Evolutionary conservation across 306 rosid genomes (phyloP), one percentile per base, ranked within the genome.

Genomic region (Cicer judaicum): DNA sequence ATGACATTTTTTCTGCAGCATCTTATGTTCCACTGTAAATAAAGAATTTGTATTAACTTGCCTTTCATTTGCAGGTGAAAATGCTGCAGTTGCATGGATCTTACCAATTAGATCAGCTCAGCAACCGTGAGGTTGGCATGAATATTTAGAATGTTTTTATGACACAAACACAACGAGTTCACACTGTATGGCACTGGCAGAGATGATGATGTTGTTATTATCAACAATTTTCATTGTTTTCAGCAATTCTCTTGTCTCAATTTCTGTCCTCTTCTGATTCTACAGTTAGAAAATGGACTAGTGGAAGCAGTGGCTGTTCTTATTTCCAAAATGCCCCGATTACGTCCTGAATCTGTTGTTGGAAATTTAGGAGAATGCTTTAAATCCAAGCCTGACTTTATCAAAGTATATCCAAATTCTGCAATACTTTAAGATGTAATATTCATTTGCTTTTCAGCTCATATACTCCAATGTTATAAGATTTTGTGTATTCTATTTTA

Each of bases 31-130:
- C 73, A 49, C 60, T 49, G 68, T 78, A 71, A 66, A 61, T 52
- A 68, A 64, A 39, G 47, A 70, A 12, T 77, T 41, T 38, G 62
- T 16, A 12, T 70, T 46, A 77, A 59, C 73, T 65, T 82, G 69
- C 48, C 47, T 74, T 84, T 80, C 43, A 9, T 61, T 70, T 88
- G 82, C 88, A 93, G 98, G 98, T 89, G 78, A 93, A 91, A 85
- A 63, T 93, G 94, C 73, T 93, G 81, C 92, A 88, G 60, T 82
- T 89, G 82, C 98, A 93, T 84, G 98, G 98, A 46, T 93, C 98
- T 73, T 91, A 89, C 78, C 90, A 83, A 60, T 75, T 88, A 10
- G 91, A 91, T 81, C 92, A 91, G 87, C 91, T 91, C 59, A 88
- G 92, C 63, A 82, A 79, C 68, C 94, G 97, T 0, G 98, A 93